A percentile compares a stretch with the other conserved stretches of the same genome.
These are phyloP conservation scores for Musa itinerans DNA, from an alignment of 176 grass and related monocot genomes.

Conservation along the genomic window DNA sequence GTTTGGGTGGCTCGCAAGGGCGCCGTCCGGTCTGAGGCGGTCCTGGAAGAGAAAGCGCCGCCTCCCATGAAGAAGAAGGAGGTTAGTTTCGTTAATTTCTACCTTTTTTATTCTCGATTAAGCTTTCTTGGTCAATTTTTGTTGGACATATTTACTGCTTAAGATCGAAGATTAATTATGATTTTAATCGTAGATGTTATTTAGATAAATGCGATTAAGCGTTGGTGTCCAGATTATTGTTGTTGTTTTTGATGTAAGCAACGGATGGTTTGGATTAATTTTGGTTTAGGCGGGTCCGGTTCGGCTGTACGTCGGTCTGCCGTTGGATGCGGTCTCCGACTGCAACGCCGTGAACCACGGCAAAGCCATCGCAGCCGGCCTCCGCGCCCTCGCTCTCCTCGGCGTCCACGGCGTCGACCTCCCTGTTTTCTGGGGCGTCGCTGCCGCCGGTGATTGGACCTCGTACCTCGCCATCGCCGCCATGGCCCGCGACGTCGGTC, in stretches of 20 bases:
- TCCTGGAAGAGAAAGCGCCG: conserved; percentile 3
- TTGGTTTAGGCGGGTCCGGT: conserved; percentile 30
- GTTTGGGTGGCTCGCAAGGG: background rate
- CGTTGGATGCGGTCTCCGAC: conserved; percentile 51
- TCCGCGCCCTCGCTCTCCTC: conserved; percentile 57
- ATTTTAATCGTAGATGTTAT: background rate
- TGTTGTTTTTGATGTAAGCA: background rate
- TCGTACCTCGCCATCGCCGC: conserved; percentile 44
- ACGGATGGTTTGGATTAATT: background rate
- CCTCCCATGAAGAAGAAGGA: background rate
- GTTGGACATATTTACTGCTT: background rate
- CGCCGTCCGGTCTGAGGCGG: conserved; percentile 18
- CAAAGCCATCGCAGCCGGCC: conserved; percentile 41
- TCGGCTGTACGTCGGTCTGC: conserved; percentile 61
- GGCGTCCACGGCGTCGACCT: conserved; percentile 78
- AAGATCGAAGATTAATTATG: too few relatives aligned
- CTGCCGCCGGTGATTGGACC: conserved; percentile 44
- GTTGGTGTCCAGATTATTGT: background rate
- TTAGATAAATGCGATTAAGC: background rate
- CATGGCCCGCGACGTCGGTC: conserved; percentile 55
- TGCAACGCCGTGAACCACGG: conserved; percentile 36
- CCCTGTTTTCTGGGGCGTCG: conserved; percentile 66
- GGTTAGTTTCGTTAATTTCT: background rate
- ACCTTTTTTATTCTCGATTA: background rate
- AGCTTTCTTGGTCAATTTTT: background rate